phyloP scores from a whole-genome alignment of 768 basidiomycete genomes.

The Phaffia australis region DNA sequence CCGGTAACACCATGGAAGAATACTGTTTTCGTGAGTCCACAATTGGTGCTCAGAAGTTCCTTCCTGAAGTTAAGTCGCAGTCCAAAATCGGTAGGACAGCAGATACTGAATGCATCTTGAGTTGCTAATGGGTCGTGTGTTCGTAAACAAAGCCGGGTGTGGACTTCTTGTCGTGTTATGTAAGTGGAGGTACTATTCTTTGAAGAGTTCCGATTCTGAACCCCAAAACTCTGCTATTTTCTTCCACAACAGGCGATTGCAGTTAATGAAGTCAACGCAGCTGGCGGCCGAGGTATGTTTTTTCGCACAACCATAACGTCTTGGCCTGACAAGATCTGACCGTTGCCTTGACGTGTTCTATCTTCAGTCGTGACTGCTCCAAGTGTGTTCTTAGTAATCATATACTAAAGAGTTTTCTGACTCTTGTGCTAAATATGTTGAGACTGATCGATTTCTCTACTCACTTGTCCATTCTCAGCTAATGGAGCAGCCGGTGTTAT shows the following conservation, averaged over 20 bases:
- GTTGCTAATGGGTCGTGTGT: too few species aligned
- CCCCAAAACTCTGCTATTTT: too few species aligned
- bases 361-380: constrained; percentile 69
- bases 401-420: too few species aligned
- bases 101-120: too few species aligned
- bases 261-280: constrained; percentile 57
- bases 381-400: not conserved
- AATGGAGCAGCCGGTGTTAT: constrained; percentile 89
- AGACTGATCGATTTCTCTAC: not conserved
- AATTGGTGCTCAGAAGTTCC: not conserved
- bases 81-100: too few species aligned
- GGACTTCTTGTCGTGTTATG: constrained; percentile 82
- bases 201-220: not conserved
- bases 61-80: too few species aligned
- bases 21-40: constrained; percentile 34
- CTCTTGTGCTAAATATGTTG: too few species aligned
- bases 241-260: constrained; percentile 14
- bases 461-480: constrained; percentile 42
- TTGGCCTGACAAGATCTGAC: too few species aligned
- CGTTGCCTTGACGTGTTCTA: too few species aligned
- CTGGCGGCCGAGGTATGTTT: constrained; percentile 53
- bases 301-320: too few species aligned
- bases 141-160: constrained; percentile 51
- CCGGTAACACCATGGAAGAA: constrained; percentile 54
- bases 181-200: constrained; percentile 15